Evolutionary conservation across 106 monocot species (phyloP).

Genomic region (Acanthochlamys bracteata): DNA sequence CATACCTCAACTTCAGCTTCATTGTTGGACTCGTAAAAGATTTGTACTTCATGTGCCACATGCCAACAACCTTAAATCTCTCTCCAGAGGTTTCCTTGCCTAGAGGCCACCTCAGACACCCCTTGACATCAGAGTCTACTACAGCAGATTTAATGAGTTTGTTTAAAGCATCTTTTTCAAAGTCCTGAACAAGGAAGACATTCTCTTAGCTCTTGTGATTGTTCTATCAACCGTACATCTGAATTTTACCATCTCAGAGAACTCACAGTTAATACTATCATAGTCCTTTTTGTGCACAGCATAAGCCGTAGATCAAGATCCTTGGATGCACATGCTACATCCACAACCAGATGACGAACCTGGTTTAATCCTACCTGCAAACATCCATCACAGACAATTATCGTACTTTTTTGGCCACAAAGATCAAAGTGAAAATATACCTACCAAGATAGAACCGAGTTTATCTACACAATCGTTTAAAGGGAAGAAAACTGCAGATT

Average conservation of each 20-base stretch:
- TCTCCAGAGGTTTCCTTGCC: constrained; percentile 40
- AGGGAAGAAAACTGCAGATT: no score
- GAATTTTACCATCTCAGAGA: neutral
- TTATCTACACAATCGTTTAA: no score
- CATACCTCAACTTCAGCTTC: constrained; percentile 37
- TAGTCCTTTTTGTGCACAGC: constrained; percentile 25
- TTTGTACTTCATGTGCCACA: constrained; percentile 44
- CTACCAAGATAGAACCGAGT: no score
- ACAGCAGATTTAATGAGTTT: constrained; percentile 44
- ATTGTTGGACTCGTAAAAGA: constrained; percentile 22
- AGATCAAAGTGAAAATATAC: no score
- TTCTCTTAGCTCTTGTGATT: no score
- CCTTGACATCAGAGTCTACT: constrained; percentile 54
- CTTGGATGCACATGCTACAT: constrained; percentile 57
- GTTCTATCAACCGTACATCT: no score
- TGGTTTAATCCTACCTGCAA: constrained; percentile 42
- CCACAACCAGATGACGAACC: constrained; percentile 52
- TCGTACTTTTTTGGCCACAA: no score
- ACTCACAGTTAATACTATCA: constrained; percentile 50
- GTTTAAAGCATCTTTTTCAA: constrained; percentile 30
- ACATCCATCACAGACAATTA: no score
- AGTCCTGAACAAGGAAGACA: constrained; percentile 26
- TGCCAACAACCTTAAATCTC: constrained; percentile 36
- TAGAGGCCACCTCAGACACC: constrained; percentile 67
- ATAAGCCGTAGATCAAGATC: constrained; percentile 56